Evolutionary conservation across 352 stramenopile genomes (phyloP).

Genomic region (Blastocystis sp.): DNA sequence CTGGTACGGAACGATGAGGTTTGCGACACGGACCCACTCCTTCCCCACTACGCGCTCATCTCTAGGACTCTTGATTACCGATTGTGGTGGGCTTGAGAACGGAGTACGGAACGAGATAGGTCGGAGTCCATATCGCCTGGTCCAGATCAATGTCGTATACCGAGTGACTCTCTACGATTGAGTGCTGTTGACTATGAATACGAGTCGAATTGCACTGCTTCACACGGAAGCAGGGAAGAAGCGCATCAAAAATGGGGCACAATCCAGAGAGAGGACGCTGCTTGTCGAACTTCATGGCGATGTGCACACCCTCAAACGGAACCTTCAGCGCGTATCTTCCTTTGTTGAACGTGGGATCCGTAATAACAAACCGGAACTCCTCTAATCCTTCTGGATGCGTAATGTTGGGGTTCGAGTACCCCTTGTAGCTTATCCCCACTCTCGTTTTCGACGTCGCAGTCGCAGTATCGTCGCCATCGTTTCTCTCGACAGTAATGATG

Average conservation of each 20-base stretch:
- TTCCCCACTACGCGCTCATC: constrained; percentile 10
- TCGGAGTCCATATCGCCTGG: constrained; percentile 48
- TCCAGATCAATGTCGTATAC: constrained; percentile 70
- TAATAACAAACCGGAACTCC: constrained; percentile 25
- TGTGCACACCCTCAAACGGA: constrained; percentile 20
- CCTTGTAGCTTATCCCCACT: constrained; percentile 29
- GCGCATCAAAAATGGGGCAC: neutral
- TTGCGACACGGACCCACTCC: constrained; percentile 31
- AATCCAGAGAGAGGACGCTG: constrained; percentile 37
- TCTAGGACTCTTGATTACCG: neutral
- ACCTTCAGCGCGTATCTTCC: constrained; percentile 1
- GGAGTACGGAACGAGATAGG: constrained; percentile 49
- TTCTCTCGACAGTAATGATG: constrained; percentile 11
- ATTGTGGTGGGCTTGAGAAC: constrained; percentile 40
- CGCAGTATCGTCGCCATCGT: neutral
- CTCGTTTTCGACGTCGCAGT: neutral
- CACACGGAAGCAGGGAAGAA: constrained; percentile 65
- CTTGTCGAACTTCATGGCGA: constrained; percentile 15
- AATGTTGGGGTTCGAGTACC: constrained; percentile 10
- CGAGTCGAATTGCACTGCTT: constrained; percentile 31
- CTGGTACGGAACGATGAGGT: constrained; percentile 34
- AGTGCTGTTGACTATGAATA: neutral
- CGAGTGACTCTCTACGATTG: constrained; percentile 10
- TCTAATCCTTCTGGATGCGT: constrained; percentile 47
- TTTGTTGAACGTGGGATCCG: constrained; percentile 10